Conservation (phyloP, 139 green algal genomes). For the Coccomyxa sp. region DNA sequence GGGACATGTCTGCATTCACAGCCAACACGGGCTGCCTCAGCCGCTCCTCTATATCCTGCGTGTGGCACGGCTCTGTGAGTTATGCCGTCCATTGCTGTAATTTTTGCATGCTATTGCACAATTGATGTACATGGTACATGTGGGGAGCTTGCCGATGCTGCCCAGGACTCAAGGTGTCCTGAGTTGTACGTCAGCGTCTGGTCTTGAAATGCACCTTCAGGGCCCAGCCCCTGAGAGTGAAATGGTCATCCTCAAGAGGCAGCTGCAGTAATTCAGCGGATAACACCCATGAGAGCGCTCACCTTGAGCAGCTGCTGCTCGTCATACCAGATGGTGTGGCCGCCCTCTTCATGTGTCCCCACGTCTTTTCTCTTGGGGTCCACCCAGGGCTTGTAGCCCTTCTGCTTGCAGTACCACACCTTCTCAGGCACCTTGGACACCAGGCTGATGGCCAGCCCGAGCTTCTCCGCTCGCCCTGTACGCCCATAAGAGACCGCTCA, state of each 20-base stretch:
- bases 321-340: constrained; percentile 76
- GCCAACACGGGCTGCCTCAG: constrained; percentile 37
- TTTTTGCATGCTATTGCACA: too few species aligned
- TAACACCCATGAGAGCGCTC: background rate
- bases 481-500: too few species aligned
- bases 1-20: constrained; percentile 51
- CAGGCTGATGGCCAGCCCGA: constrained; percentile 74
- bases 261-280: background rate
- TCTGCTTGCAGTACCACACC: constrained; percentile 43
- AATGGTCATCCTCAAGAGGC: background rate
- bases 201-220: background rate
- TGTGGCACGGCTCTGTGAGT: too few species aligned
- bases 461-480: constrained; percentile 51
- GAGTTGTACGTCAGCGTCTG: background rate
- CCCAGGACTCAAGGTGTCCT: background rate
- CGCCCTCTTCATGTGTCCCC: constrained; percentile 48
- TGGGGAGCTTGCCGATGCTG: background rate
- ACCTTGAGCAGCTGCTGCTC: constrained; percentile 53
- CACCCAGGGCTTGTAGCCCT: constrained; percentile 73
- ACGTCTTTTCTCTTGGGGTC: constrained; percentile 55
- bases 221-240: background rate
- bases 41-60: constrained; percentile 55
- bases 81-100: background rate
- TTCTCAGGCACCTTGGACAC: constrained; percentile 69
- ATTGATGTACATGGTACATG: too few species aligned